Conservation (phyloP, 2,329 filamentous ascomycete species). For the Helotiales sp. region DNA sequence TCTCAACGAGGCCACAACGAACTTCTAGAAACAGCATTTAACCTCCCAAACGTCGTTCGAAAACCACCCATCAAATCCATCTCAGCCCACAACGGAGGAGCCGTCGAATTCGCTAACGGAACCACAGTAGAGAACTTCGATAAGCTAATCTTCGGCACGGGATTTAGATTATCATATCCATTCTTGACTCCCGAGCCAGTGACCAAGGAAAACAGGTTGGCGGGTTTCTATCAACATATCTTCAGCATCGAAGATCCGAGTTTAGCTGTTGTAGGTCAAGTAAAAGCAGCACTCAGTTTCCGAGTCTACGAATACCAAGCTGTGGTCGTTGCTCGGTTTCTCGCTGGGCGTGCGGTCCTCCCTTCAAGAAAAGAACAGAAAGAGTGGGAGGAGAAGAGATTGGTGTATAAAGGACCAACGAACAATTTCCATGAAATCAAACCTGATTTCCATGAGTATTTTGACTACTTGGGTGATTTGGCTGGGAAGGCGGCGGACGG, state of each 20-base stretch:
- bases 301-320: constrained; percentile 68
- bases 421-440: constrained; percentile 51
- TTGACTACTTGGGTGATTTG: constrained; percentile 51
- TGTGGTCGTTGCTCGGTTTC: constrained; percentile 56
- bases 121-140: constrained; percentile 52
- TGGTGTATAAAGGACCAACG: constrained; percentile 52
- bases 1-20: constrained; percentile 48
- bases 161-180: constrained; percentile 60
- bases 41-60: constrained; percentile 48
- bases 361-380: constrained; percentile 49
- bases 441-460: constrained; percentile 63
- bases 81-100: constrained; percentile 30
- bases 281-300: constrained; percentile 57
- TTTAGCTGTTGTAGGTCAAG: constrained; percentile 57
- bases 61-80: constrained; percentile 47
- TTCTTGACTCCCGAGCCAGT: constrained; percentile 51
- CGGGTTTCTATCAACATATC: constrained; percentile 55
- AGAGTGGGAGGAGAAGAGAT: constrained; percentile 55
- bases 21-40: constrained; percentile 59
- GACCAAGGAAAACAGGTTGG: constrained; percentile 51
- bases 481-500: constrained; percentile 41
- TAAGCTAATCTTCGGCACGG: constrained; percentile 63
- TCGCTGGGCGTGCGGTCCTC: constrained; percentile 52
- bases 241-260: constrained; percentile 53
- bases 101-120: constrained; percentile 57